Percentiles rank a stretch among this genome's conserved stretches.
Conservation (phyloP, 768 basidiomycete genomes). For the Termitomyces heimii region DNA sequence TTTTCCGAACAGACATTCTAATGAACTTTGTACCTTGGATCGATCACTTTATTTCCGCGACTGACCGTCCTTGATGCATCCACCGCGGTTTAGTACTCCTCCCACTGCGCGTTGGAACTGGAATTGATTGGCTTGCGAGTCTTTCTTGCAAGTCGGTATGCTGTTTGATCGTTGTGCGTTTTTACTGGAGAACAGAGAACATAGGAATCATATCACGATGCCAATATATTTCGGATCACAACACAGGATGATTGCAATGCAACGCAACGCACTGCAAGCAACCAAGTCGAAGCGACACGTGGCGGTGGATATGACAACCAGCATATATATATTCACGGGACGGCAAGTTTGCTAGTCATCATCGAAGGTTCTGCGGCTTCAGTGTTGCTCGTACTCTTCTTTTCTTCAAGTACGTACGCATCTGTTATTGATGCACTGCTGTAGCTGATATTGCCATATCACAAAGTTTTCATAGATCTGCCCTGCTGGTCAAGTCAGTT, state of each 20-base stretch:
- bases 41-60: neutral
- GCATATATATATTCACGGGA: constrained; percentile 6
- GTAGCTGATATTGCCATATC: neutral
- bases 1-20: neutral
- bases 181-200: neutral
- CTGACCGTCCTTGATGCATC: neutral
- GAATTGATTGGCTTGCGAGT: neutral
- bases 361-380: constrained; percentile 10
- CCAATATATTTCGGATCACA: neutral
- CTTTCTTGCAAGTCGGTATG: neutral
- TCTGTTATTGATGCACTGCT: neutral
- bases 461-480: constrained; percentile 21
- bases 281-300: neutral
- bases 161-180: neutral
- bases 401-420: constrained; percentile 2
- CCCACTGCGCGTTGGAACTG: too few species aligned
- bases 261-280: constrained; percentile 2
- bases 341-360: neutral
- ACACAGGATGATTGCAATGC: neutral
- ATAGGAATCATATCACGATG: neutral
- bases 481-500: constrained; percentile 45
- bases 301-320: constrained; percentile 13
- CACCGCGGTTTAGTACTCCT: neutral
- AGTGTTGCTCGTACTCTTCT: constrained; percentile 11
- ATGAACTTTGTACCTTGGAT: neutral